Conservation (phyloP, 176 grass and related monocot species). For the Aegilops umbellulata region DNA sequence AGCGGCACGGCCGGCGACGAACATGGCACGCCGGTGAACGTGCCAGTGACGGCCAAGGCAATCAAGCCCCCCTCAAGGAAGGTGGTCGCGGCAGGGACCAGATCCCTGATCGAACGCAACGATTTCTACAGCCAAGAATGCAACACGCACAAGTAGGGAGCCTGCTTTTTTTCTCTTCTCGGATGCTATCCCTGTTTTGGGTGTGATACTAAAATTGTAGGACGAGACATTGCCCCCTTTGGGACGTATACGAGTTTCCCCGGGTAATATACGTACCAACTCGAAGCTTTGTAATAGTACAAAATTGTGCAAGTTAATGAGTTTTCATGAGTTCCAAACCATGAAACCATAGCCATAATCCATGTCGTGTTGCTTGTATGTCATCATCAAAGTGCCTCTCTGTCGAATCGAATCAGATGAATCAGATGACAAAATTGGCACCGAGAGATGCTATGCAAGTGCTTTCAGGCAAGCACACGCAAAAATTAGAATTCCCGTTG, state of each 20-base stretch:
- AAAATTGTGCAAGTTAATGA: not conserved
- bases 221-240: not conserved
- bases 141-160: constrained; percentile 35
- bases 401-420: not conserved
- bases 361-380: no score
- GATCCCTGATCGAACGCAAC: constrained; percentile 44
- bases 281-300: not conserved
- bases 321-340: not conserved
- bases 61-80: not conserved
- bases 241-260: not conserved
- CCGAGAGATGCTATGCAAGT: not conserved
- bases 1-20: not conserved
- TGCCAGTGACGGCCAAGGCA: not conserved
- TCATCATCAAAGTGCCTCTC: not conserved
- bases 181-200: not conserved
- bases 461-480: not conserved
- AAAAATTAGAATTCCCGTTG: not conserved
- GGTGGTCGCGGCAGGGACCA: not conserved
- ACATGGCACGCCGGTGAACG: not conserved
- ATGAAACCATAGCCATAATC: not conserved
- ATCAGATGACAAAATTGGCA: not conserved
- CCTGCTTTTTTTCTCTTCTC: not conserved
- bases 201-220: not conserved
- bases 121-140: constrained; percentile 54
- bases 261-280: not conserved